Evolutionary conservation across 345 rosid species (phyloP), one percentile per base, ranked within the genome.

Genomic region (Citrus australasica): DNA sequence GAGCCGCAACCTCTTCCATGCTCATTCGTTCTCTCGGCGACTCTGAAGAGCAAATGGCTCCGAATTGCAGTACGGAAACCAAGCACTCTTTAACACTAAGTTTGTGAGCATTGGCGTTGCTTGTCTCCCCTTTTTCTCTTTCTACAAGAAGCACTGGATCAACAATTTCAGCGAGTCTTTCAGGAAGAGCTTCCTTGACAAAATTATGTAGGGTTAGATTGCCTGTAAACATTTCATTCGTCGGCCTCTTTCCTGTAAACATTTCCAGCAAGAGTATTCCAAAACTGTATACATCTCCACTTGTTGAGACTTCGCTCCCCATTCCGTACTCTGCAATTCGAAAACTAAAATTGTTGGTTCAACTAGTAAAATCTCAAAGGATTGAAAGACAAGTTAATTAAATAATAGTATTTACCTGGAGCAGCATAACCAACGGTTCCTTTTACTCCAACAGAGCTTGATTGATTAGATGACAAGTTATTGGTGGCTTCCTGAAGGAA

Each of bases 121-220:
- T 60, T n/a, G 46, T 21, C 30, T 66, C 63, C 35, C 19, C 64
- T 9, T 72, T 59, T 30, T 66, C 33, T 17, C 24, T 67, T 63
- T 75, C 82, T 24, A 68, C 35, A 17, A 83, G 33, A n/a, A 81
- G 14, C 22, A 30, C 16, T 9, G 84, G 79, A 38, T 86, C 83
- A 3, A 62, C 17, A 53, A 82, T 72, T 35, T 71, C 82, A 13
- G n/a, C 53, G 7, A 73, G 21, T 25, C 46, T 37, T 28, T 77
- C 71, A 4, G 82, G 64, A 40, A 84, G 60, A 46, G 83, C 83
- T 8, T 5, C 59, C 61, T 69, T 69, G 0, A 73, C 76, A 76
- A 59, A 75, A 22, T 55, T 70, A 40, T 74, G 84, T 0, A 37
- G 40, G 61, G 30, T 80, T 4, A 76, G 30, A 17, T 76, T 72